Percentiles rank a stretch among this genome's conserved stretches.
Conservation (phyloP, 345 rosid species). For the Salix udensis region DNA sequence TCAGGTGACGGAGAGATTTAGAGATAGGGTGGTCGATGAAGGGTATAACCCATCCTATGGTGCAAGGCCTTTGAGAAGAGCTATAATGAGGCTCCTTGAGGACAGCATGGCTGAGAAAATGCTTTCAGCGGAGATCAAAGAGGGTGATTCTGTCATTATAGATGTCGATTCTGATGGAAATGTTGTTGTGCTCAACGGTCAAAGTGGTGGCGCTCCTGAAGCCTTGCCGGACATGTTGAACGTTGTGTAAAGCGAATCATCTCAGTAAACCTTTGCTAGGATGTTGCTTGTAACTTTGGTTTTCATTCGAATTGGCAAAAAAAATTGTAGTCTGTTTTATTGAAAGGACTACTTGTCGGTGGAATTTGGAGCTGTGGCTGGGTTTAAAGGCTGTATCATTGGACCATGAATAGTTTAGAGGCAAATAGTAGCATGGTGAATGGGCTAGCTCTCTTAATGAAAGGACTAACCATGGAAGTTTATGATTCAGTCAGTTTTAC, state of each 20-base stretch:
- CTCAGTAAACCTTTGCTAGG: background rate
- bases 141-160: conserved; percentile 85
- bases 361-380: conserved; percentile 17
- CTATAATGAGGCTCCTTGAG: conserved; percentile 88
- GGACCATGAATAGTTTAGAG: background rate
- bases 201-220: conserved; percentile 57
- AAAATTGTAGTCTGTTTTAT: conserved; percentile 23
- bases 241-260: conserved; percentile 33
- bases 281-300: conserved; percentile 30
- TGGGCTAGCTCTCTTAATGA: conserved; percentile 3
- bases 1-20: conserved; percentile 89
- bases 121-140: conserved; percentile 90
- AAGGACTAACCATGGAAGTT: background rate
- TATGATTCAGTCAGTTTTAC: background rate
- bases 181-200: conserved; percentile 76
- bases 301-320: conserved; percentile 18
- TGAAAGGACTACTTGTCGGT: conserved; percentile 20
- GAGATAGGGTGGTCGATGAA: conserved; percentile 88
- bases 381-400: conserved; percentile 20
- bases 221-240: conserved; percentile 48
- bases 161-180: conserved; percentile 82
- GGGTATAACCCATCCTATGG: conserved; percentile 97
- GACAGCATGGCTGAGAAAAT: conserved; percentile 99
- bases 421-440: conserved; percentile 2
- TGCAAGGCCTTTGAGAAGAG: conserved; percentile 93